phyloP scores from a whole-genome alignment of 108 stramenopile genomes.

The Nannochloropsis gaditana region DNA sequence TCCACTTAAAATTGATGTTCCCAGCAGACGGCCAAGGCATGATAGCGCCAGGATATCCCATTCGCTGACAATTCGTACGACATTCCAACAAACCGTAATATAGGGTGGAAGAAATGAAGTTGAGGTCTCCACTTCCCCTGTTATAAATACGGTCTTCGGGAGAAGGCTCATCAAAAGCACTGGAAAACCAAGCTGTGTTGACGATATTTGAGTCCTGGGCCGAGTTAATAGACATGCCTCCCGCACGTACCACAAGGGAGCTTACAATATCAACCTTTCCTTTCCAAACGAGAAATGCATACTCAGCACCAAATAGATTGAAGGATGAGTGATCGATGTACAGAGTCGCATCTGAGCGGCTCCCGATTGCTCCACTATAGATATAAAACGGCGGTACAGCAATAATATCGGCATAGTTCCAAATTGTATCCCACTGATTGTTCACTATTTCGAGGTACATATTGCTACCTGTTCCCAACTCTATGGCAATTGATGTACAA shows the following conservation, averaged over 20 bases:
- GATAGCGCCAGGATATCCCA: neutral
- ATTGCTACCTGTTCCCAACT: neutral
- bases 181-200: neutral
- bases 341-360: neutral
- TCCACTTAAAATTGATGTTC: neutral
- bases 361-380: neutral
- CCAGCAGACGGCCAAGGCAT: neutral
- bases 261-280: neutral
- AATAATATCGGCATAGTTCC: neutral
- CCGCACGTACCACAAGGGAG: neutral
- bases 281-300: neutral
- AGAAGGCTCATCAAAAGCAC: neutral
- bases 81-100: neutral
- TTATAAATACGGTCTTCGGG: neutral
- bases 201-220: slow-evolving; percentile 5
- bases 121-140: neutral
- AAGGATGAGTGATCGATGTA: slow-evolving; percentile 5
- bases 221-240: neutral
- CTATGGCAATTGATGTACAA: neutral
- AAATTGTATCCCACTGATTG: slow-evolving; percentile 6
- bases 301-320: neutral
- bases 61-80: neutral
- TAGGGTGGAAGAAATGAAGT: neutral
- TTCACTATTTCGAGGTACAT: neutral
- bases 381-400: neutral